Evolutionary conservation across 2,329 filamentous ascomycete species (phyloP).

Genomic region (Coniochaeta pulveracea): DNA sequence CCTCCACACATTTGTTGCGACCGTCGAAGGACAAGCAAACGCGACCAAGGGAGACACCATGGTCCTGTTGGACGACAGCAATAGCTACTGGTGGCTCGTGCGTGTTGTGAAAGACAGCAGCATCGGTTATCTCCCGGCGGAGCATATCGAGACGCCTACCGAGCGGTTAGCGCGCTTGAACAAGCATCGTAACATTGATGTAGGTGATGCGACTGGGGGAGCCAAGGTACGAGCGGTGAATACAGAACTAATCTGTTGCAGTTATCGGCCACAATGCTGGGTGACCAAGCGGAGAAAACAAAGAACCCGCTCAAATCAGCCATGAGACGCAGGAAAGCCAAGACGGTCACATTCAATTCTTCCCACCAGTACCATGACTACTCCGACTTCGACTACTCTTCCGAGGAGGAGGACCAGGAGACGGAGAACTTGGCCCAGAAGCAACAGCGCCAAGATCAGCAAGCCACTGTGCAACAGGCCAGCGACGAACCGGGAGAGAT

Average conservation of each 20-base stretch:
- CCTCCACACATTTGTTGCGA: slow-evolving; percentile 92
- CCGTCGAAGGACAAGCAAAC: slow-evolving; percentile 96
- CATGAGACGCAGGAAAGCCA: slow-evolving; percentile 70
- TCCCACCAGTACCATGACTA: slow-evolving; percentile 82
- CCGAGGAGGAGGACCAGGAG: slow-evolving; percentile 57
- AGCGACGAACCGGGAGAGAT: slow-evolving; percentile 19
- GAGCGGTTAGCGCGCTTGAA: slow-evolving; percentile 88
- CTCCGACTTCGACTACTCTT: slow-evolving; percentile 76
- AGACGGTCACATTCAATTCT: slow-evolving; percentile 70
- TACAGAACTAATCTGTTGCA: slow-evolving; percentile 23
- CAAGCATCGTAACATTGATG: slow-evolving; percentile 96
- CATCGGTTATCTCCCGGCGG: slow-evolving; percentile 90
- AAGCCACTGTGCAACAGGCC: slow-evolving; percentile 16
- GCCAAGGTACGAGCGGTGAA: neutral
- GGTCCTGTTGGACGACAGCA: slow-evolving; percentile 95
- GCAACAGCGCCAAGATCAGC: slow-evolving; percentile 14
- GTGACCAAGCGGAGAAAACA: slow-evolving; percentile 60
- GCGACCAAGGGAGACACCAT: slow-evolving; percentile 98
- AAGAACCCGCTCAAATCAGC: slow-evolving; percentile 76
- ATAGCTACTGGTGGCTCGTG: slow-evolving; percentile 99
- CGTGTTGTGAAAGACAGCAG: slow-evolving; percentile 95
- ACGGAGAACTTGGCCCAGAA: slow-evolving; percentile 19
- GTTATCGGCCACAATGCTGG: slow-evolving; percentile 52
- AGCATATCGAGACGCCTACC: slow-evolving; percentile 96
- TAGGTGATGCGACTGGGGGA: slow-evolving; percentile 41